Evolutionary conservation across 2,329 filamentous ascomycete genomes (phyloP).

Genomic region (Colletotrichum gigasporum): DNA sequence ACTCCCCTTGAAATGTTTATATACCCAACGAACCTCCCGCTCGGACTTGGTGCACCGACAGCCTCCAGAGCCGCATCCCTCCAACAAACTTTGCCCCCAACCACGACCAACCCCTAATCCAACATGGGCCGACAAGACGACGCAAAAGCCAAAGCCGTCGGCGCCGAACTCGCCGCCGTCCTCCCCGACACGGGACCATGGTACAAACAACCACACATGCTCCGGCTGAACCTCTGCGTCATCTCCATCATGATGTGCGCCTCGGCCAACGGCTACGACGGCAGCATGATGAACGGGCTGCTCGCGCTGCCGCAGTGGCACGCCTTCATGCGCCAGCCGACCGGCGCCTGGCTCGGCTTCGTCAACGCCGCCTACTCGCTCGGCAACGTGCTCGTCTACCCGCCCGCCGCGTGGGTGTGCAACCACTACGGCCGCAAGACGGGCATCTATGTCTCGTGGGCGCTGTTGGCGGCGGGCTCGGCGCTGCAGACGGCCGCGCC

Average conservation of each 20-base stretch:
- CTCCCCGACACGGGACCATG: constrained; percentile 52
- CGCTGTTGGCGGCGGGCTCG: background rate
- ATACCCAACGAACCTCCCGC: too few species aligned
- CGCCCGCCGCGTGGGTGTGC: constrained; percentile 47
- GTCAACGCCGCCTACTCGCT: constrained; percentile 50
- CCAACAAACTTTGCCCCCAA: background rate
- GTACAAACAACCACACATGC: constrained; percentile 52
- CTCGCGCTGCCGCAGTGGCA: constrained; percentile 53
- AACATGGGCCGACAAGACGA: background rate
- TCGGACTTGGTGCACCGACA: too few species aligned
- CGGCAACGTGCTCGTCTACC: constrained; percentile 42
- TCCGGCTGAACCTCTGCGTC: constrained; percentile 53
- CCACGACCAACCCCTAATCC: background rate
- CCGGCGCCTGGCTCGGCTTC: constrained; percentile 45
- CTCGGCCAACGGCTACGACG: constrained; percentile 48
- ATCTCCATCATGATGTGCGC: constrained; percentile 42
- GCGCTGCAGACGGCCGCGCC: constrained; percentile 38
- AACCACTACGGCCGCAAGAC: constrained; percentile 24
- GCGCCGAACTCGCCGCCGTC: constrained; percentile 36
- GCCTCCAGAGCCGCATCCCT: background rate
- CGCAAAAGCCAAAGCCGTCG: constrained; percentile 12
- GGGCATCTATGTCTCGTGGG: constrained; percentile 9
- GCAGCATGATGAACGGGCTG: constrained; percentile 55
- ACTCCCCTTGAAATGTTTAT: too few species aligned
- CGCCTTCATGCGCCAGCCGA: constrained; percentile 49